Percentiles rank a stretch among this genome's conserved stretches.
Evolutionary conservation across 1,284 basidiomycete genomes (phyloP).

Genomic region (Marasmius oreades): DNA sequence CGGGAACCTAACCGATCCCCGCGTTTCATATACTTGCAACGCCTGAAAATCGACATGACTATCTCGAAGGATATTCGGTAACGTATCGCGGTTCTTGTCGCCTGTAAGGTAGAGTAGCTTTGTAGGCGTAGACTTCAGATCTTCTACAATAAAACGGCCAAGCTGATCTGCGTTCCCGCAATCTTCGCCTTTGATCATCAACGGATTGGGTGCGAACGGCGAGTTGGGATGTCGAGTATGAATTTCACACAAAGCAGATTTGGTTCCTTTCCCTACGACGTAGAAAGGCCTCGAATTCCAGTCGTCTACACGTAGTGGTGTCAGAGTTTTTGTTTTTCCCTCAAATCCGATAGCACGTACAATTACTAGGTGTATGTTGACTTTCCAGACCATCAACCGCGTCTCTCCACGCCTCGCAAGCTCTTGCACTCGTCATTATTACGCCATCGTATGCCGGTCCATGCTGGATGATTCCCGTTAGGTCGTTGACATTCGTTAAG

Average conservation of each 20-base stretch:
- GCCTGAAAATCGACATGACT: slow-evolving; percentile 42
- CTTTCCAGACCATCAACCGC: slow-evolving; percentile 29
- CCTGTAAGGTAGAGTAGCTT: slow-evolving; percentile 70
- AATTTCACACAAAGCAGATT: slow-evolving; percentile 40
- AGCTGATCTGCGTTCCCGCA: slow-evolving; percentile 67
- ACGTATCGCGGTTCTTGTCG: slow-evolving; percentile 76
- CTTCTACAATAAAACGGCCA: slow-evolving; percentile 57
- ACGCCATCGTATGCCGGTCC: slow-evolving; percentile 49
- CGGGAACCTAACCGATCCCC: slow-evolving; percentile 49
- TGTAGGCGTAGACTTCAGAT: slow-evolving; percentile 26
- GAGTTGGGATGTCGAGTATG: slow-evolving; percentile 26
- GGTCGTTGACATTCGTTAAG: slow-evolving; percentile 42
- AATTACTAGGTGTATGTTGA: background rate
- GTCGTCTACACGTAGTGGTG: slow-evolving; percentile 17
- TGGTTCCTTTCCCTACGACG: slow-evolving; percentile 67
- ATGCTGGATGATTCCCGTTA: slow-evolving; percentile 38
- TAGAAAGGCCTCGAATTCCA: slow-evolving; percentile 68
- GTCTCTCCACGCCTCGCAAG: slow-evolving; percentile 62
- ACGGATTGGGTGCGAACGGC: slow-evolving; percentile 27
- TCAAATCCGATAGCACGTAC: background rate
- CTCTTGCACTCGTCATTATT: slow-evolving; percentile 69
- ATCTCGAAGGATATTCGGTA: slow-evolving; percentile 47
- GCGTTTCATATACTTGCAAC: slow-evolving; percentile 68
- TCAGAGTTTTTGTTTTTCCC: background rate
- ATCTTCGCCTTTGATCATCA: slow-evolving; percentile 48